Conservation (phyloP, 352 stramenopile genomes). For the Phytophthora cactorum region DNA sequence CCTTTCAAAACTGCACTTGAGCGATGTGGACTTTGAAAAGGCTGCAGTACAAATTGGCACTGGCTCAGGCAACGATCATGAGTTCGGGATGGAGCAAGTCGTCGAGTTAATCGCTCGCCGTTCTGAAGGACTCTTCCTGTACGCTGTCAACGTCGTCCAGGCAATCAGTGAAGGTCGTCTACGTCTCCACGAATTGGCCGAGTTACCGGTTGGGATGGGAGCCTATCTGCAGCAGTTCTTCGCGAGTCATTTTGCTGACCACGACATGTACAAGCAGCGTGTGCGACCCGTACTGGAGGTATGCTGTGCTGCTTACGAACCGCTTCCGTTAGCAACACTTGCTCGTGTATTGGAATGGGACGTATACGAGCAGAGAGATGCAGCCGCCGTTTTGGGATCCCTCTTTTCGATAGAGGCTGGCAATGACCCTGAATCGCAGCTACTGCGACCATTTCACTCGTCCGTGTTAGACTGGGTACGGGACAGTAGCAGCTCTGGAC, state of each 20-base stretch:
- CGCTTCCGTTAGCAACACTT: constrained; percentile 50
- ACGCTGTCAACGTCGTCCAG: constrained; percentile 81
- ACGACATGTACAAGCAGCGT: constrained; percentile 52
- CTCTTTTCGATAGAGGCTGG: constrained; percentile 63
- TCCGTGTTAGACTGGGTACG: constrained; percentile 79
- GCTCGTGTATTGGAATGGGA: constrained; percentile 61
- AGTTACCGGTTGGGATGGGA: constrained; percentile 66
- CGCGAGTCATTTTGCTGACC: constrained; percentile 62
- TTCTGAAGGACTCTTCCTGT: constrained; percentile 74
- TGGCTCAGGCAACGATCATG: constrained; percentile 5
- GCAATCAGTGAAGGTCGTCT: constrained; percentile 61
- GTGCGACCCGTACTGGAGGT: constrained; percentile 76
- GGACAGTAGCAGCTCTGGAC: constrained; percentile 50
- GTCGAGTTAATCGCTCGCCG: constrained; percentile 58
- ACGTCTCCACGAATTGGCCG: constrained; percentile 52
- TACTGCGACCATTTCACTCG: constrained; percentile 72
- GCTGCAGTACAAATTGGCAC: constrained; percentile 1
- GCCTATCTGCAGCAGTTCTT: constrained; percentile 80
- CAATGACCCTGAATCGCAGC: constrained; percentile 22
- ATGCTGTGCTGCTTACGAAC: constrained; percentile 71
- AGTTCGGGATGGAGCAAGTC: constrained; percentile 37
- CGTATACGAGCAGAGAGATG: constrained; percentile 67
- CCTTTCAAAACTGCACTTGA: constrained; percentile 32
- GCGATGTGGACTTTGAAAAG: constrained; percentile 15
- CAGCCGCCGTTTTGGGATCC: constrained; percentile 54